Percentiles rank a stretch among this genome's conserved stretches.
Evolutionary conservation across 2,329 filamentous ascomycete genomes (phyloP).

Genomic region (Hymenoscyphus fraxineus): DNA sequence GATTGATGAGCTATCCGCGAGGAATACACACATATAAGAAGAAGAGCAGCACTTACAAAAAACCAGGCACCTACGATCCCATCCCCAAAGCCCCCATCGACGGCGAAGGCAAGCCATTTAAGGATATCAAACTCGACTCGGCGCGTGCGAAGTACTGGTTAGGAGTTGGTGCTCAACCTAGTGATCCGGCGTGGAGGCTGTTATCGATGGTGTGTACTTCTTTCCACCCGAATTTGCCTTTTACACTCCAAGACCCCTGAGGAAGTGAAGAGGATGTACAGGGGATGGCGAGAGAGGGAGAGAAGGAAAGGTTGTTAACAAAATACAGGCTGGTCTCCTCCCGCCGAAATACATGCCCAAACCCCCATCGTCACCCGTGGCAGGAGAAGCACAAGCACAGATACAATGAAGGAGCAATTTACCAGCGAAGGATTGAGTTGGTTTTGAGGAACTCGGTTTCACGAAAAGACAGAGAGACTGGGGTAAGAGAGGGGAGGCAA

Average conservation of each 20-base stretch:
- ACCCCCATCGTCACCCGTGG: not conserved
- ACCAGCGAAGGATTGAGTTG: not conserved
- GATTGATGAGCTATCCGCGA: not conserved
- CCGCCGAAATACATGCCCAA: slow-evolving; percentile 31
- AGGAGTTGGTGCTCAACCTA: slow-evolving; percentile 92
- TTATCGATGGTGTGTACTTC: slow-evolving; percentile 65
- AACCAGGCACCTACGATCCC: slow-evolving; percentile 61
- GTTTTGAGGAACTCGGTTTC: not conserved
- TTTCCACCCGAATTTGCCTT: not conserved
- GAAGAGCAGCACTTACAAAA: not conserved
- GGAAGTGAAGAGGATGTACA: not conserved
- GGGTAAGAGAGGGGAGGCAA: not conserved
- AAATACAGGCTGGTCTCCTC: slow-evolving; percentile 31
- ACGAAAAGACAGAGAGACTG: not conserved
- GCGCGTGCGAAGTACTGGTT: slow-evolving; percentile 89
- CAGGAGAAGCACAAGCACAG: not conserved
- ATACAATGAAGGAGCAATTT: not conserved
- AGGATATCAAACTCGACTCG: slow-evolving; percentile 85
- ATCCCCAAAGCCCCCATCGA: slow-evolving; percentile 60
- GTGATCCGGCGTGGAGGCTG: slow-evolving; percentile 82
- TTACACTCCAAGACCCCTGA: not conserved
- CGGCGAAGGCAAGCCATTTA: slow-evolving; percentile 67
- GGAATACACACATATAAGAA: not conserved
- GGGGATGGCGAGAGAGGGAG: not conserved
- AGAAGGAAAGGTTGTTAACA: not conserved